phyloP scores from a whole-genome alignment of 768 basidiomycete genomes.

The Candolleomyces aberdarensis region DNA sequence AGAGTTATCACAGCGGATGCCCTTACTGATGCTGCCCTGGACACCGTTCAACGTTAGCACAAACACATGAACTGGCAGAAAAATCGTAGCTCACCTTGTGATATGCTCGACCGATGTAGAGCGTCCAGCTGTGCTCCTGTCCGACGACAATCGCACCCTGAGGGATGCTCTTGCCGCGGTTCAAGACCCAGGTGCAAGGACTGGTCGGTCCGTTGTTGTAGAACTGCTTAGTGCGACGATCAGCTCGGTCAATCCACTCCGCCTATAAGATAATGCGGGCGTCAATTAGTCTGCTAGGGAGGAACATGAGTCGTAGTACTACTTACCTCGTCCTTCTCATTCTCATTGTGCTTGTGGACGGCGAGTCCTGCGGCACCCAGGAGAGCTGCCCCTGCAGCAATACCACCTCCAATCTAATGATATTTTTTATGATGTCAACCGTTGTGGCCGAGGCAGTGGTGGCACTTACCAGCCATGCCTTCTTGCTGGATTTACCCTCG shows the following conservation, averaged over 20 bases:
- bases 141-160: constrained; percentile 54
- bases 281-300: not conserved
- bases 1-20: constrained; percentile 12
- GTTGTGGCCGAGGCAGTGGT: not conserved
- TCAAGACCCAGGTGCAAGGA: constrained; percentile 62
- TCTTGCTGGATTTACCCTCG: constrained; percentile 40
- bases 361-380: constrained; percentile 44
- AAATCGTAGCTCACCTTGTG: constrained; percentile 42
- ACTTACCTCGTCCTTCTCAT: constrained; percentile 54
- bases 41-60: not conserved
- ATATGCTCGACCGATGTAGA: constrained; percentile 62
- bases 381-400: constrained; percentile 51
- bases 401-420: constrained; percentile 63
- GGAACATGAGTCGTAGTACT: not conserved
- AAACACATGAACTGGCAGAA: not conserved
- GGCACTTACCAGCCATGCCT: constrained; percentile 2
- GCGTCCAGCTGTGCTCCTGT: constrained; percentile 43
- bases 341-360: constrained; percentile 54
- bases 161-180: constrained; percentile 58
- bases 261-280: constrained; percentile 7
- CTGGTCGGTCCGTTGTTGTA: constrained; percentile 36
- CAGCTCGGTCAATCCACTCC: constrained; percentile 58
- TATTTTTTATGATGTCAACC: no score
- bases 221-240: constrained; percentile 49
- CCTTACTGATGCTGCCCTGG: constrained; percentile 54